These are phyloP conservation scores for Penstemon newberryi DNA, from an alignment of 257 asterid genomes.

Conservation along the genomic window DNA sequence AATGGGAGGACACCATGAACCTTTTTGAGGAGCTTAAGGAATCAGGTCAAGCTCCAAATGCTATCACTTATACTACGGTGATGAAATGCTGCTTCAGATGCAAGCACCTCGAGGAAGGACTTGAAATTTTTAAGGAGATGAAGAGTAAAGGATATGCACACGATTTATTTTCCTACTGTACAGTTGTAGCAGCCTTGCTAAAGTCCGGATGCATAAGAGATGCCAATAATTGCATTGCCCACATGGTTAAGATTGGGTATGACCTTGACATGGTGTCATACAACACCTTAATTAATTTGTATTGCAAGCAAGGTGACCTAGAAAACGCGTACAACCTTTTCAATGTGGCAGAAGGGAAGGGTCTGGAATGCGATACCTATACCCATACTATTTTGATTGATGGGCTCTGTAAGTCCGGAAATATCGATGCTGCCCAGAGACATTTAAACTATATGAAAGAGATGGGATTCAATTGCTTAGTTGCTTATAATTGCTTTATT, in stretches of 20 bases:
- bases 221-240: constrained; percentile 51
- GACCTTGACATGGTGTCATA: constrained; percentile 75
- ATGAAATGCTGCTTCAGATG: constrained; percentile 68
- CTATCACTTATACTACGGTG: constrained; percentile 78
- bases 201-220: constrained; percentile 50
- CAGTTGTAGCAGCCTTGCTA: constrained; percentile 65
- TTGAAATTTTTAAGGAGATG: constrained; percentile 71
- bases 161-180: constrained; percentile 76
- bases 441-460: constrained; percentile 53
- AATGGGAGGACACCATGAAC: constrained; percentile 48
- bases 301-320: constrained; percentile 61
- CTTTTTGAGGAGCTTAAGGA: constrained; percentile 64
- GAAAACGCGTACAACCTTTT: constrained; percentile 56
- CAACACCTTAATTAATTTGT: constrained; percentile 69
- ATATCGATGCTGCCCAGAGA: constrained; percentile 52
- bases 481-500: constrained; percentile 70
- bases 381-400: constrained; percentile 78
- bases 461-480: constrained; percentile 59
- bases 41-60: constrained; percentile 61
- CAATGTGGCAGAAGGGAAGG: constrained; percentile 51
- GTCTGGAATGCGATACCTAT: constrained; percentile 62
- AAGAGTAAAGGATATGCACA: constrained; percentile 72
- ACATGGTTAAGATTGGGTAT: constrained; percentile 71
- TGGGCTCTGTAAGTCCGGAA: constrained; percentile 74
- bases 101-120: constrained; percentile 53